phyloP scores from a whole-genome alignment of 805 yeast species.

The Huiozyma naganishii region DNA sequence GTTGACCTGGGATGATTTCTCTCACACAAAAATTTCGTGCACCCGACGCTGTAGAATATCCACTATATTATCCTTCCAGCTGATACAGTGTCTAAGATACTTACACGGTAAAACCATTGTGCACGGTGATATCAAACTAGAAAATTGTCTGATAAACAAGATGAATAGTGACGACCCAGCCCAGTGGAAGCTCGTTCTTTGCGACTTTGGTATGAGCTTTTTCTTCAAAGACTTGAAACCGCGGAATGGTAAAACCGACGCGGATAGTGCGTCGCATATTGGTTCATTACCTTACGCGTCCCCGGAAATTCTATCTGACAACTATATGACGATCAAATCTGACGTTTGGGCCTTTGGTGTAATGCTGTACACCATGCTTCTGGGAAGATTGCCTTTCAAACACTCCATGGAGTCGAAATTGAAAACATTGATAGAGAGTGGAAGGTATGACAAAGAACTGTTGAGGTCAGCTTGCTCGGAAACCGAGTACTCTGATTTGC shows the following conservation, averaged over 20 bases:
- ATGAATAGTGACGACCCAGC: slow-evolving; percentile 9
- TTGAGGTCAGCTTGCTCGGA: slow-evolving; percentile 33
- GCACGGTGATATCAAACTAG: slow-evolving; percentile 78
- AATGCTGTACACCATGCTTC: slow-evolving; percentile 56
- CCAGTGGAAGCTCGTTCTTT: slow-evolving; percentile 38
- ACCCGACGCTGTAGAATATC: slow-evolving; percentile 29
- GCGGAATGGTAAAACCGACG: background rate
- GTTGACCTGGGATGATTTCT: slow-evolving; percentile 48
- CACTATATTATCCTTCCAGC: slow-evolving; percentile 37
- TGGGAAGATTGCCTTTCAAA: slow-evolving; percentile 70
- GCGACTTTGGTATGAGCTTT: slow-evolving; percentile 85
- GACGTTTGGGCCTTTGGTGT: slow-evolving; percentile 94
- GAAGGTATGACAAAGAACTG: slow-evolving; percentile 42
- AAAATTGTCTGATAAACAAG: slow-evolving; percentile 56
- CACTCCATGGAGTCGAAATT: slow-evolving; percentile 77
- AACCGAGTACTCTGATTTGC: background rate
- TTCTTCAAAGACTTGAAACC: slow-evolving; percentile 4
- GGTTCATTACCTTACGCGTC: slow-evolving; percentile 92
- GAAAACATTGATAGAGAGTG: slow-evolving; percentile 59
- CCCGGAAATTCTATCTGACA: slow-evolving; percentile 54
- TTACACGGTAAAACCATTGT: slow-evolving; percentile 51
- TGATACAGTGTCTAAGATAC: slow-evolving; percentile 48
- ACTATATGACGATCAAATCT: slow-evolving; percentile 42
- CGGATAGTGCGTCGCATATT: slow-evolving; percentile 36
- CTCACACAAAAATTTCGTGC: slow-evolving; percentile 21